Evolutionary conservation across 2,329 filamentous ascomycete genomes (phyloP), one percentile per base, ranked within the genome.

Genomic region (Passalora sequoiae): DNA sequence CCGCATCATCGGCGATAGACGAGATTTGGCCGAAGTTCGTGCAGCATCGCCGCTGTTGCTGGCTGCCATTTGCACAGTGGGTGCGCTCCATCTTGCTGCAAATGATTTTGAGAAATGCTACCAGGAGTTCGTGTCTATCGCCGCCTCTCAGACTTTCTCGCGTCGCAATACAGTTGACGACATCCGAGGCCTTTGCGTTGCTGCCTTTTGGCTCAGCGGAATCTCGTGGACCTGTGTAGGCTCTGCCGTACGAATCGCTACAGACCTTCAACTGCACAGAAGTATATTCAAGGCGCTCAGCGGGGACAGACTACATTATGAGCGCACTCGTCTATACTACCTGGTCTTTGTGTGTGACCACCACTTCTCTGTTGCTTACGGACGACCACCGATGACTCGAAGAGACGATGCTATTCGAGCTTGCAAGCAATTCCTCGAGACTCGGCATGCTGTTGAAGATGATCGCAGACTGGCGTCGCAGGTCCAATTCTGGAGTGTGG

Each of bases 311-410:
- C 55, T 38, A 24, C 58, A 59, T 22, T 64, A 66, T 41, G 47
- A 64, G 29, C 60, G 64, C 6, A 63, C 64, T 2, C 50, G 65
- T n/a, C 50, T 69, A 15, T 68, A 65, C 51, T 66, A 61, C 39
- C 56, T 67, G n/a, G 61, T 68, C 6, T 68, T 63, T 39, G 49
- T 67, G 4, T 67, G 64, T 44, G 66, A 68, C 45, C 66, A 68
- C 45, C 66, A 69, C 32, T 66, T 60, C 49, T 63, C 58, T 15
- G 57, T 68, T 8, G 55, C 58, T 6, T 66, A 63, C 30, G 64
- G 65, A 6, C 49, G 65, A 31, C 65, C 65, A 6, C 65, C 65
- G 4, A 57, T 68, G 53, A 66, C 64, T 20, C 50, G 60, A 27
- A 59, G 65, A 28, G 60, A 60, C 38, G 51, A 59, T 25, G 46